phyloP scores from a whole-genome alignment of 805 yeast genomes.

The Starmerella geochares region DNA sequence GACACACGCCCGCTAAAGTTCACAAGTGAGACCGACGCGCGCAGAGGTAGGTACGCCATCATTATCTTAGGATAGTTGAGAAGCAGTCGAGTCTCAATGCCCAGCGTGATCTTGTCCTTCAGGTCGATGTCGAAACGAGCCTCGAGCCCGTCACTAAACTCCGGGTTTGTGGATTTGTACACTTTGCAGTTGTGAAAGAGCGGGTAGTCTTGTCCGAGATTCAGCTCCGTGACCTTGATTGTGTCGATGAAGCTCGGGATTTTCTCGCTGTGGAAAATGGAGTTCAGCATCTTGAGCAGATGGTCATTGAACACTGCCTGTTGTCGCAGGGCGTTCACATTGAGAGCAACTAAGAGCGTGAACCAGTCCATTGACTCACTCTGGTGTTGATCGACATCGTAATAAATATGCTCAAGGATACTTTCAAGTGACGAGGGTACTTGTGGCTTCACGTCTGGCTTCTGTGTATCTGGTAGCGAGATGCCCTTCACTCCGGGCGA shows the following conservation, averaged over 20 bases:
- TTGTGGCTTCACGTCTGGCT: slow-evolving; percentile 26
- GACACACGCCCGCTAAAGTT: slow-evolving; percentile 84
- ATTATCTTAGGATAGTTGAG: slow-evolving; percentile 71
- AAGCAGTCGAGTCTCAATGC: slow-evolving; percentile 63
- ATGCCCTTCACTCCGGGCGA: slow-evolving; percentile 27
- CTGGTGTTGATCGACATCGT: slow-evolving; percentile 75
- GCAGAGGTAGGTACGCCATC: slow-evolving; percentile 80
- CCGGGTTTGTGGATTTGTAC: slow-evolving; percentile 18
- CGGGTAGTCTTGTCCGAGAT: slow-evolving; percentile 91
- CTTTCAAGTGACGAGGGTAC: slow-evolving; percentile 29
- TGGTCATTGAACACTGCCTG: slow-evolving; percentile 82
- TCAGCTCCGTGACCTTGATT: slow-evolving; percentile 72
- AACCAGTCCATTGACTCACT: slow-evolving; percentile 96
- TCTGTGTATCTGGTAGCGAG: slow-evolving; percentile 23
- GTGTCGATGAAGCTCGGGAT: slow-evolving; percentile 74
- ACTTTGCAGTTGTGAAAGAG: slow-evolving; percentile 89
- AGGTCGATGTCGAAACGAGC: slow-evolving; percentile 83
- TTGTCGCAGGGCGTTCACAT: slow-evolving; percentile 72
- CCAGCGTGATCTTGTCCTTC: slow-evolving; percentile 70
- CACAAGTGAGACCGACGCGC: slow-evolving; percentile 74
- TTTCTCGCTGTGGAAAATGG: slow-evolving; percentile 48
- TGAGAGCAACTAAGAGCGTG: slow-evolving; percentile 85
- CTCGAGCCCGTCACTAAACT: slow-evolving; percentile 38
- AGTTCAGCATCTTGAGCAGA: slow-evolving; percentile 67
- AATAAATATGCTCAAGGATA: slow-evolving; percentile 82